Base-by-base conservation (phyloP, 2,329 filamentous ascomycete species). In the Colletotrichum aenigma region DNA sequence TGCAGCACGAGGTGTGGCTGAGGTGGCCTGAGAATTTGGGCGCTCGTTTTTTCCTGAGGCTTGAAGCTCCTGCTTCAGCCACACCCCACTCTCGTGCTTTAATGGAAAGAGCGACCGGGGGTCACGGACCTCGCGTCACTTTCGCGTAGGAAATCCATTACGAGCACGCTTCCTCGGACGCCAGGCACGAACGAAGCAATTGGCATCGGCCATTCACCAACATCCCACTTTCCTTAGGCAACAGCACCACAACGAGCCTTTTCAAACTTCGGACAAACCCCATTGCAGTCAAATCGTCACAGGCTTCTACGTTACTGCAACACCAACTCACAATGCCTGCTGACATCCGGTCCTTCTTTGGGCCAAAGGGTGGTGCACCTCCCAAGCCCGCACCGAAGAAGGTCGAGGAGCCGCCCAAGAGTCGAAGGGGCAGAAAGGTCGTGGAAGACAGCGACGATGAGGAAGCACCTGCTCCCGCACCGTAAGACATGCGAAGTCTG, bases 281-380 rank as follows among this genome's bases (percentile, higher is more conserved):
- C 7, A 30, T 55, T 15, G 15, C 28, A 13, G 36, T 4, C 15
- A 7, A 12, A 21, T 5, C 24, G 13, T 16, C 4, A 56, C 18
- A 21, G 12, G 2, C 4, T 13, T 12, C 32, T 6, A 18, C 7
- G 2, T 18, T 16, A 3, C 26, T 15, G 24, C 30, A 43, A 26
- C 9, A 56, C 30, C 38, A 32, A 12, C 13, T 74, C 76, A 78
- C 79, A 77, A 98, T 98, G 96, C 92, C 96, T 67, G 60, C 60
- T 77, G 96, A 98, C 85, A 98, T 98, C 81, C 91, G 96, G 82
- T 95, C 90, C 80, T 98, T 98, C 86, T 98, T 98, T 87, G 93
- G 94, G 71, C 92, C 94, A 76, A 96, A 96, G 84, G 91, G 92
- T 67, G 89, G 90, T 78, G 88, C 90, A 79, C 86, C 89, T 60